A percentile compares a stretch with the other conserved stretches of the same genome.
Evolutionary conservation across 352 stramenopile species (phyloP).

Genomic region (Phytopythium montanum): DNA sequence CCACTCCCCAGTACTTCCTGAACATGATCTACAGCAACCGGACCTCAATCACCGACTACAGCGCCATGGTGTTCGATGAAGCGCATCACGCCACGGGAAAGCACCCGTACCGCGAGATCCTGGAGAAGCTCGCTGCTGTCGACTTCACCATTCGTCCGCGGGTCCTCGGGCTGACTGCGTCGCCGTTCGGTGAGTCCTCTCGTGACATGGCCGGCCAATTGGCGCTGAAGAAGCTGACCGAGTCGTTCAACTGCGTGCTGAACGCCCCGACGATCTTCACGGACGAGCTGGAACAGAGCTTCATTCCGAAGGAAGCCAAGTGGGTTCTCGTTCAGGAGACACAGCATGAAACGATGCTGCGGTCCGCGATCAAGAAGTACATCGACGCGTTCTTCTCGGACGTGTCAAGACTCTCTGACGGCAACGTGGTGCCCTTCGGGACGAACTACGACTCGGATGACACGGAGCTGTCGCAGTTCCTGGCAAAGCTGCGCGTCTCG

Average conservation of each 20-base stretch:
- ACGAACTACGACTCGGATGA: conserved; percentile 49
- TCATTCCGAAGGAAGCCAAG: conserved; percentile 55
- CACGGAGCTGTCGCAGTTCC: conserved; percentile 47
- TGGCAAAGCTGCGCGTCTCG: conserved; percentile 33
- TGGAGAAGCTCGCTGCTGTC: conserved; percentile 34
- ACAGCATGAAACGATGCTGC: conserved; percentile 28
- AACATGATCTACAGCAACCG: conserved; percentile 43
- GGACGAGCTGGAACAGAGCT: conserved; percentile 36
- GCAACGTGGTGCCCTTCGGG: conserved; percentile 36
- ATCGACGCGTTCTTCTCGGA: conserved; percentile 35
- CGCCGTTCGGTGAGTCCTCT: conserved; percentile 61
- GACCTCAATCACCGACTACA: conserved; percentile 50
- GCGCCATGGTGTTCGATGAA: conserved; percentile 78
- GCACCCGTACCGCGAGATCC: conserved; percentile 57
- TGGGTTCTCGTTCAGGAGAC: conserved; percentile 51
- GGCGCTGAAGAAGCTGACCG: conserved; percentile 34
- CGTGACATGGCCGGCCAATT: conserved; percentile 27
- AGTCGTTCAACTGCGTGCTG: conserved; percentile 43
- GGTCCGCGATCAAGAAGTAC: conserved; percentile 38
- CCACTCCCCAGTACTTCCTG: conserved; percentile 68
- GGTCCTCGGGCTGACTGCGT: conserved; percentile 65
- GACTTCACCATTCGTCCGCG: conserved; percentile 27
- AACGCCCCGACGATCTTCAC: conserved; percentile 60
- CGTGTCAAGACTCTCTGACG: conserved; percentile 21
- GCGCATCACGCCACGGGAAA: conserved; percentile 67